Evolutionary conservation across 2,329 filamentous ascomycete species (phyloP).

Genomic region (Fusarium incarnatum): DNA sequence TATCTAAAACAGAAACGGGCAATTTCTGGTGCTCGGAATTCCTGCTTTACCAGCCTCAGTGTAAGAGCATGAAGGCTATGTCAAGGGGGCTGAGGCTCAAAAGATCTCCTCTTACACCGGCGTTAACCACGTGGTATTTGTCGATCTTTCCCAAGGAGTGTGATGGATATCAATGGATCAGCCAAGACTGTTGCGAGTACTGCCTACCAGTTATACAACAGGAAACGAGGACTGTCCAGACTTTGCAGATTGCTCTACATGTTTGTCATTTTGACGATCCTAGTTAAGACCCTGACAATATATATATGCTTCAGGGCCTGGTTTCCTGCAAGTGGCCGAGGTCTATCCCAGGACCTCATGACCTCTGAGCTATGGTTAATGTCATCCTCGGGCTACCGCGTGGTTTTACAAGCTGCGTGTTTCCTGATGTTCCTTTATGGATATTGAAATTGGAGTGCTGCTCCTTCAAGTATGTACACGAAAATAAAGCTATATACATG

Average conservation of each 20-base stretch:
- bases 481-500: conserved; percentile 18
- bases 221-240: background rate
- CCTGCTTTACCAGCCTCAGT: background rate
- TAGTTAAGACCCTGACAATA: background rate
- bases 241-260: background rate
- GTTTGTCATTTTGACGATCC: background rate
- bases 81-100: background rate
- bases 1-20: background rate
- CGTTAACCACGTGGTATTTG: background rate
- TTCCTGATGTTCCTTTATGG: accelerated
- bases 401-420: background rate
- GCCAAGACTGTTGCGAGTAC: background rate
- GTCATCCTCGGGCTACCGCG: background rate
- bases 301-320: background rate
- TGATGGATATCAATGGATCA: background rate
- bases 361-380: background rate
- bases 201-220: background rate
- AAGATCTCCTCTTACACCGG: background rate
- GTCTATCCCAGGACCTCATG: background rate
- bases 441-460: background rate
- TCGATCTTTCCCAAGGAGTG: background rate
- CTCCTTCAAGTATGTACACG: conserved; percentile 32
- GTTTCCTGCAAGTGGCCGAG: background rate
- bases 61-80: background rate
- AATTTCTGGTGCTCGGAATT: background rate